Percentiles rank a stretch among this genome's conserved stretches.
Evolutionary conservation across 345 rosid species (phyloP).

Genomic region (Aethionema arabicum): DNA sequence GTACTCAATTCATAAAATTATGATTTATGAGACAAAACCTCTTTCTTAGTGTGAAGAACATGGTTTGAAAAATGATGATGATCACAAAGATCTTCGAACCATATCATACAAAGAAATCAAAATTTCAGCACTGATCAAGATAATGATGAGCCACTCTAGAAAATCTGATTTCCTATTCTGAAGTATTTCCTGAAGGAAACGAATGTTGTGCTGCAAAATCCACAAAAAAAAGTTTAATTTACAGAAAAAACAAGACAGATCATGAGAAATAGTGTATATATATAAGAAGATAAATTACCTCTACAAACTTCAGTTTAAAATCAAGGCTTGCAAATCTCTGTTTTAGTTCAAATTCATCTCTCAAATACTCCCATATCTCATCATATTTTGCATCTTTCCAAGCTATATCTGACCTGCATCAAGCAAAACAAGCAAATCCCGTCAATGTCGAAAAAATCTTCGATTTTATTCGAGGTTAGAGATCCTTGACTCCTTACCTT

Average conservation of each 20-base stretch:
- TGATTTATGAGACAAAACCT: constrained; percentile 3
- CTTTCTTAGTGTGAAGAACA: constrained; percentile 7
- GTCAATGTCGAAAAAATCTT: neutral
- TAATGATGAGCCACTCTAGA: constrained; percentile 91
- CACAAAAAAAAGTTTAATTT: neutral
- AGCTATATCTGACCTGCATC: constrained; percentile 87
- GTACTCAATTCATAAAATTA: neutral
- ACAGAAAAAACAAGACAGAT: neutral
- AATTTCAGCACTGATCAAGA: constrained; percentile 78
- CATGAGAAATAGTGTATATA: constrained; percentile 16
- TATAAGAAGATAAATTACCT: constrained; percentile 46
- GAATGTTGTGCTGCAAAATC: constrained; percentile 79
- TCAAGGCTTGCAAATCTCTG: constrained; percentile 91
- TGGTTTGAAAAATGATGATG: constrained; percentile 6
- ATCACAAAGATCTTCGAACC: constrained; percentile 45
- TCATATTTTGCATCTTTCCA: constrained; percentile 98
- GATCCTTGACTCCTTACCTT: constrained; percentile 49
- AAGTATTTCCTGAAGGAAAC: constrained; percentile 92
- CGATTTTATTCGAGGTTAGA: neutral
- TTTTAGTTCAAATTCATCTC: constrained; percentile 91
- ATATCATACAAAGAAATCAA: constrained; percentile 64
- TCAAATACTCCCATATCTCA: constrained; percentile 89
- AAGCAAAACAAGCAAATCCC: constrained; percentile 5
- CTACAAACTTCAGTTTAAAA: constrained; percentile 88
- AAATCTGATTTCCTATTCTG: constrained; percentile 95